A percentile compares a stretch with the other conserved stretches of the same genome.
These are phyloP conservation scores for Auxenochlorella protothecoides DNA, from an alignment of 139 green algal species.

Conservation along the genomic window DNA sequence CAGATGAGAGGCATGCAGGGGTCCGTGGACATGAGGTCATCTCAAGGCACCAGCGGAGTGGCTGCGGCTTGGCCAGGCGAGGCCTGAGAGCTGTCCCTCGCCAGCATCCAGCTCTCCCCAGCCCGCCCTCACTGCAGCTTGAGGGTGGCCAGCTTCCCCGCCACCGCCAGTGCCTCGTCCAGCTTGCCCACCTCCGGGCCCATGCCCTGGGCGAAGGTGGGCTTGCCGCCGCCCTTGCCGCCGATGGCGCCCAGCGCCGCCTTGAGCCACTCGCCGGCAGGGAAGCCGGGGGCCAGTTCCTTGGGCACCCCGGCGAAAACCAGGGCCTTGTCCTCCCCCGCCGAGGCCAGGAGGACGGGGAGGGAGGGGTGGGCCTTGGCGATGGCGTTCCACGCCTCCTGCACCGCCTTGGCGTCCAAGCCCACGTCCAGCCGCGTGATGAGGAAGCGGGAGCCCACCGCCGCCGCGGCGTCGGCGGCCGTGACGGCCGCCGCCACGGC, in stretches of 20 bases:
- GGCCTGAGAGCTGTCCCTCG: too few relatives aligned
- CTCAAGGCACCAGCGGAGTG: too few relatives aligned
- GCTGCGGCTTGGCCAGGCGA: too few relatives aligned
- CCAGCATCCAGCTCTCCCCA: too few relatives aligned
- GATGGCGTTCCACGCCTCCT: conserved; percentile 50
- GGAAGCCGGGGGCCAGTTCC: conserved; percentile 3
- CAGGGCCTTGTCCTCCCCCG: conserved; percentile 60
- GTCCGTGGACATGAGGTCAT: too few relatives aligned
- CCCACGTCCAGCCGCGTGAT: conserved; percentile 45
- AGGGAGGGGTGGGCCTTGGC: conserved; percentile 41
- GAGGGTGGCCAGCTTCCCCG: conserved; percentile 8
- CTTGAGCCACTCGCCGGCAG: conserved; percentile 47
- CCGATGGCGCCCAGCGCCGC: conserved; percentile 49
- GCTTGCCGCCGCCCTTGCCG: conserved; percentile 90
- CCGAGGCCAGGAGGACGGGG: conserved; percentile 44
- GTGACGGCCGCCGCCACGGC: conserved; percentile 32
- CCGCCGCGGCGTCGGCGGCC: conserved; percentile 11
- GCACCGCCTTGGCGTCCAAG: conserved; percentile 58
- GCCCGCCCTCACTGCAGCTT: conserved; percentile 15
- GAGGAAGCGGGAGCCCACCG: conserved; percentile 20
- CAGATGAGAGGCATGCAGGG: too few relatives aligned
- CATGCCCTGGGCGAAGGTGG: conserved; percentile 69
- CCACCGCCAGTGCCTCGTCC: conserved; percentile 13
- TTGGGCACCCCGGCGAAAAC: conserved; percentile 65
- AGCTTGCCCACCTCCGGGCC: conserved; percentile 35